Conservation (phyloP, 2,329 filamentous ascomycete genomes). For the Hypoxylon rubiginosum region DNA sequence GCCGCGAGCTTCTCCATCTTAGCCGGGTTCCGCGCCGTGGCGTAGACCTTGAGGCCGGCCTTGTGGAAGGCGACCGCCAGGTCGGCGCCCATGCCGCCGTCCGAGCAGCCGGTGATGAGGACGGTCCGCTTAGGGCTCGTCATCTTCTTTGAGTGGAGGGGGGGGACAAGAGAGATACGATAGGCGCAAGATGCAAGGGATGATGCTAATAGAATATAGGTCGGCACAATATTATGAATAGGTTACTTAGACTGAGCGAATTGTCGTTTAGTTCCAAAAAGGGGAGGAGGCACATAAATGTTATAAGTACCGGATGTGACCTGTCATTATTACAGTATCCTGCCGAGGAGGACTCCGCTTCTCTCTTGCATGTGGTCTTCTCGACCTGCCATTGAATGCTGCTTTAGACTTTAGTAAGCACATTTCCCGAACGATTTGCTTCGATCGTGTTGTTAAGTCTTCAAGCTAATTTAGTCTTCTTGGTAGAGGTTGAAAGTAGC, state of each 20-base stretch:
- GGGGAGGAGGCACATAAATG: too few relatives aligned
- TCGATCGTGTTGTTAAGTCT: background rate
- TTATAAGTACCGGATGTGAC: too few relatives aligned
- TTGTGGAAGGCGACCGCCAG: constrained; percentile 55
- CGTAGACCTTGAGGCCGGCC: constrained; percentile 56
- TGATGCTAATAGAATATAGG: background rate
- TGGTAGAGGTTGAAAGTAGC: background rate
- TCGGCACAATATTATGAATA: too few relatives aligned
- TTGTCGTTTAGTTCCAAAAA: too few relatives aligned
- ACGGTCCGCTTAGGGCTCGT: constrained; percentile 1
- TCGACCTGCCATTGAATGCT: background rate
- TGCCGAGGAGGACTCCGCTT: too few relatives aligned
- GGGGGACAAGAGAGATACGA: background rate
- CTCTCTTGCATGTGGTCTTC: background rate
- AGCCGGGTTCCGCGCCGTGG: constrained; percentile 54
- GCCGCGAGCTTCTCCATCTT: constrained; percentile 48
- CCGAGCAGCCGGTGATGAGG: constrained; percentile 49
- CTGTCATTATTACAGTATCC: too few relatives aligned
- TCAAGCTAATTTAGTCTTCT: too few relatives aligned
- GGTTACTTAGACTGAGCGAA: too few relatives aligned
- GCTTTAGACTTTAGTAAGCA: background rate
- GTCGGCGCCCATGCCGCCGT: constrained; percentile 57
- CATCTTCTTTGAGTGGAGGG: background rate
- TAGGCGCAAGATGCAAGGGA: background rate
- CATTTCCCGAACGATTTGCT: background rate